These are phyloP conservation scores for Pseudogymnoascus sp. DNA, from an alignment of 2,329 filamentous ascomycete species.

Conservation along the genomic window DNA sequence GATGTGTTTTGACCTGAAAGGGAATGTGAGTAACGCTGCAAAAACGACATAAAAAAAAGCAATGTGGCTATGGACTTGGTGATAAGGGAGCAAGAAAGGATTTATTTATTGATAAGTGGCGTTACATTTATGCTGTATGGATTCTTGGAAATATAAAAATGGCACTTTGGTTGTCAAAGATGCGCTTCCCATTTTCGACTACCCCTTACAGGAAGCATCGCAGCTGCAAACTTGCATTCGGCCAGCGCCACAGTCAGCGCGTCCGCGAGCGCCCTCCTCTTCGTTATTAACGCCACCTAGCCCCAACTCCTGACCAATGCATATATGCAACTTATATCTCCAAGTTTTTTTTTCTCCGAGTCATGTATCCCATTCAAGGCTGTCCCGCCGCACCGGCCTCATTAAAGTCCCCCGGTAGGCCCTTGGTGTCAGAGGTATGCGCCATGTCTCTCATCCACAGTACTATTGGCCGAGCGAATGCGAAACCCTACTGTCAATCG, in stretches of 20 bases:
- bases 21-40: neutral
- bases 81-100: neutral
- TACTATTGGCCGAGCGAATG: no score
- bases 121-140: neutral
- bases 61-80: neutral
- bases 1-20: neutral
- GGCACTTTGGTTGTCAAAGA: neutral
- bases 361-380: neutral
- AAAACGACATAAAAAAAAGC: neutral
- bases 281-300: slow-evolving; percentile 3
- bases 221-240: neutral
- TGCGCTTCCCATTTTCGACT: no score
- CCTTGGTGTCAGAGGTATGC: slow-evolving; percentile 11
- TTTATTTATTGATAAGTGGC: neutral
- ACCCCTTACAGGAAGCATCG: no score
- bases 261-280: neutral
- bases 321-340: slow-evolving; percentile 2
- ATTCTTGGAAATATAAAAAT: neutral
- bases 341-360: neutral
- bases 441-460: slow-evolving; percentile 26
- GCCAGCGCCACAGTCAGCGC: slow-evolving; percentile 3
- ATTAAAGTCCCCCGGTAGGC: neutral
- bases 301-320: slow-evolving; percentile 6
- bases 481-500: no score
- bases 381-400: neutral